These are phyloP conservation scores for Boletus subcaerulescens DNA, from an alignment of 768 basidiomycete species.

Conservation along the genomic window DNA sequence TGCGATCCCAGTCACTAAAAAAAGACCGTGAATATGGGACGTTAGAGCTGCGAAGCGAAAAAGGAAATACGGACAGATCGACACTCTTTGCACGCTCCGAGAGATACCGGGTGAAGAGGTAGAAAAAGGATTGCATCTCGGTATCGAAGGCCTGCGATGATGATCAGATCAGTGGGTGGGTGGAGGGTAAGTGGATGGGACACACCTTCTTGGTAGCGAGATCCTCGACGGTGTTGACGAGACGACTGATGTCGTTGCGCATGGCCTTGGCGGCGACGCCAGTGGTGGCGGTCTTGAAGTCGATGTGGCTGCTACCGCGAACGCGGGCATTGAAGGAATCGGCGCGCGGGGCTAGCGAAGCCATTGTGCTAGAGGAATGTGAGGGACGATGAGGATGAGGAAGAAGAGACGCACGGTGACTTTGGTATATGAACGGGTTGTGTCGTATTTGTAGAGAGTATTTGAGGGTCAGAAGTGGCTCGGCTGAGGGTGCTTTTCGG, in stretches of 20 bases:
- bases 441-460: constrained; percentile 64
- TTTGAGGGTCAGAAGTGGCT: constrained; percentile 48
- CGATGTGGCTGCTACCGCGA: constrained; percentile 78
- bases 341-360: constrained; percentile 52
- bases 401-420: constrained; percentile 32
- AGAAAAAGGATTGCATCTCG: constrained; percentile 85
- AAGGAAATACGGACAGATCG: constrained; percentile 54
- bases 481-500: constrained; percentile 44
- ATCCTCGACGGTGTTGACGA: constrained; percentile 85
- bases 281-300: constrained; percentile 98
- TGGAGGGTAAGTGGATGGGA: neutral
- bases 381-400: constrained; percentile 9
- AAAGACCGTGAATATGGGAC: neutral
- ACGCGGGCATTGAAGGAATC: constrained; percentile 71
- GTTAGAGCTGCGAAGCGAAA: constrained; percentile 3
- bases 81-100: constrained; percentile 64
- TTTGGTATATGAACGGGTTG: constrained; percentile 55
- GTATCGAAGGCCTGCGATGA: constrained; percentile 59
- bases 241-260: constrained; percentile 95
- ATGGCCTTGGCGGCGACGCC: constrained; percentile 93
- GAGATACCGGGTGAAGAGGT: constrained; percentile 78
- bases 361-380: constrained; percentile 46
- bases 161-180: constrained; percentile 15
- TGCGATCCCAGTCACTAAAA: constrained; percentile 39
- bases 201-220: constrained; percentile 76